A percentile compares a stretch with the other conserved stretches of the same genome.
These are phyloP conservation scores for Mucor mucedo DNA, from an alignment of 371 early-diverging fungal species.

Conservation along the genomic window DNA sequence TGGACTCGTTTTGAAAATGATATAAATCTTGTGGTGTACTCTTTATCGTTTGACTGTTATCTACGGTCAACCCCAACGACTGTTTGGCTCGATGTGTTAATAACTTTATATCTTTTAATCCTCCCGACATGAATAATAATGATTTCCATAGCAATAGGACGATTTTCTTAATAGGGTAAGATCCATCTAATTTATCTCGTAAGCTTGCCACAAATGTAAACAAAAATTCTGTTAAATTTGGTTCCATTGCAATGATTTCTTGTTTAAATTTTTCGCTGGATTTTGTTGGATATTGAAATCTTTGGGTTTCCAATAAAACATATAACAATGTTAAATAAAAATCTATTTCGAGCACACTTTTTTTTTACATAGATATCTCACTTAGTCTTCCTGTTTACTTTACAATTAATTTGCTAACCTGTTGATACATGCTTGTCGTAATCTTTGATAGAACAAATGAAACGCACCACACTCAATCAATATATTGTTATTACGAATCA, in stretches of 20 bases:
- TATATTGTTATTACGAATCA: slow-evolving; percentile 38
- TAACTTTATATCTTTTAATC: slow-evolving; percentile 51
- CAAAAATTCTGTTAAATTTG: slow-evolving; percentile 55
- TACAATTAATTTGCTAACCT: not conserved
- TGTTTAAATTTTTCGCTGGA: not conserved
- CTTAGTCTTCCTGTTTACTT: not conserved
- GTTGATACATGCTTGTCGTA: slow-evolving; percentile 29
- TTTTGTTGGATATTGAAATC: slow-evolving; percentile 25
- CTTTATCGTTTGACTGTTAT: slow-evolving; percentile 43
- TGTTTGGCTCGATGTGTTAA: slow-evolving; percentile 27
- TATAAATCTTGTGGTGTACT: slow-evolving; percentile 68
- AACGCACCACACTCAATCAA: slow-evolving; percentile 55
- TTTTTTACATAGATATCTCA: not conserved
- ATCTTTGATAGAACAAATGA: slow-evolving; percentile 46
- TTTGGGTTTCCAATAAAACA: slow-evolving; percentile 56
- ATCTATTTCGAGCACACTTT: slow-evolving; percentile 49
- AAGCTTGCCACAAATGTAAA: slow-evolving; percentile 51
- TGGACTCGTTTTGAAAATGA: slow-evolving; percentile 58
- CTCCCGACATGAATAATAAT: slow-evolving; percentile 67
- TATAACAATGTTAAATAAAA: slow-evolving; percentile 64
- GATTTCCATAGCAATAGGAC: slow-evolving; percentile 65
- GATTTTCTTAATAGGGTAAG: slow-evolving; percentile 74
- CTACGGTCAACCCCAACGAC: not conserved
- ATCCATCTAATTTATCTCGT: slow-evolving; percentile 34
- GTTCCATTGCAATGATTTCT: slow-evolving; percentile 2